Evolutionary conservation across 768 basidiomycete genomes (phyloP).

Genomic region (Gloeophyllum trabeum): DNA sequence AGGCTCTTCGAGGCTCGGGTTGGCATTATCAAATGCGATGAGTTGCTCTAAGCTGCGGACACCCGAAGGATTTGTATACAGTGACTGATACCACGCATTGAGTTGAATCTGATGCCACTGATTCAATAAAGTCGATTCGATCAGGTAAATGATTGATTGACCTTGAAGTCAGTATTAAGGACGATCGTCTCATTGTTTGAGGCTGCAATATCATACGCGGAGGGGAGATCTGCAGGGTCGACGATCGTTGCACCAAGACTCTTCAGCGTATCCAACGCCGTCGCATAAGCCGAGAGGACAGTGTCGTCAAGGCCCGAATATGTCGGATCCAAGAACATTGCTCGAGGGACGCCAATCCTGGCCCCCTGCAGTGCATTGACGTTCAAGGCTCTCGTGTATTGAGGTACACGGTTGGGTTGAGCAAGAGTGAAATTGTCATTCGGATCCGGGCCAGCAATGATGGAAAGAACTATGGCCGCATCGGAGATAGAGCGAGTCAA

Average conservation of each 20-base stretch:
- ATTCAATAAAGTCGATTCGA: neutral
- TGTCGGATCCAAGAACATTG: constrained; percentile 10
- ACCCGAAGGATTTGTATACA: constrained; percentile 14
- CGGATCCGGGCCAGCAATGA: constrained; percentile 43
- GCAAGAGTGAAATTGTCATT: constrained; percentile 43
- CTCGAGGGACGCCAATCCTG: constrained; percentile 39
- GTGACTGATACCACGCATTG: constrained; percentile 12
- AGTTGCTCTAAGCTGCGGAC: constrained; percentile 11
- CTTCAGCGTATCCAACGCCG: constrained; percentile 24
- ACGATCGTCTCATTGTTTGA: constrained; percentile 12
- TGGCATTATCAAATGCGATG: constrained; percentile 10
- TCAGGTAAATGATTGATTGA: neutral
- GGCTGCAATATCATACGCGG: constrained; percentile 17
- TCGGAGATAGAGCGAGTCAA: constrained; percentile 42
- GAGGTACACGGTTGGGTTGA: constrained; percentile 15
- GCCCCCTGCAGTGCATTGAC: constrained; percentile 20
- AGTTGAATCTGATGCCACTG: constrained; percentile 12
- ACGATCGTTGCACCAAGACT: constrained; percentile 26
- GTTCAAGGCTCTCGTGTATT: neutral
- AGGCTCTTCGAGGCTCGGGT: constrained; percentile 9
- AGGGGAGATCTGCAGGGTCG: constrained; percentile 12
- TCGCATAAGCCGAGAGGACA: constrained; percentile 22
- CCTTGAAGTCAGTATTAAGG: constrained; percentile 12
- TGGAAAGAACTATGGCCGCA: constrained; percentile 41
- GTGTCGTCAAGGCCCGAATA: constrained; percentile 17